Percentiles rank a stretch among this genome's conserved stretches.
phyloP scores from a whole-genome alignment of 139 green algal genomes.

The Desmodesmus armatus region DNA sequence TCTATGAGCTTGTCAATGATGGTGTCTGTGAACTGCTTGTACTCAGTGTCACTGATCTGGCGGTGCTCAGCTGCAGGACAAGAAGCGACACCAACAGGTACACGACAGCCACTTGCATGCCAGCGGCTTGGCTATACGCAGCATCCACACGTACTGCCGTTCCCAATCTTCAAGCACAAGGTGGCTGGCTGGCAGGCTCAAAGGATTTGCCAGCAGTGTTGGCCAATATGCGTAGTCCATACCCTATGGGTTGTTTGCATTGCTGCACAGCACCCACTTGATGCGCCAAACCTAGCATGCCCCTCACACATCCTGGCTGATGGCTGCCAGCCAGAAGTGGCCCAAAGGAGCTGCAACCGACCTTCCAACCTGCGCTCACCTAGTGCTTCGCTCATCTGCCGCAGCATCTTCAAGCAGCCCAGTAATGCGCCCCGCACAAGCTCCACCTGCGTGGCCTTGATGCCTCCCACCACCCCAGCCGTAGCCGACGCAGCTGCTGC shows the following conservation, averaged over 20 bases:
- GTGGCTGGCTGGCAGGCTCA: too few relatives aligned
- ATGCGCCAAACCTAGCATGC: too few relatives aligned
- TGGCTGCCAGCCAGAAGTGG: too few relatives aligned
- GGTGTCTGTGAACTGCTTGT: conserved; percentile 49
- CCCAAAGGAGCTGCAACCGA: too few relatives aligned
- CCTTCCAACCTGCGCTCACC: conserved; percentile 34
- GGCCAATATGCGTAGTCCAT: too few relatives aligned
- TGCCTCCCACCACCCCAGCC: conserved; percentile 5
- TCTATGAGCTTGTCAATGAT: conserved; percentile 53
- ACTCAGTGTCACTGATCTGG: conserved; percentile 56
- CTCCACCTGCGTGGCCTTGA: conserved; percentile 59
- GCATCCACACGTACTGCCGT: neutral
- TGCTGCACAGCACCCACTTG: neutral
- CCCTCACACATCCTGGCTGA: too few relatives aligned
- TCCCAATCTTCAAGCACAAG: too few relatives aligned
- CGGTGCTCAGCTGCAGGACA: conserved; percentile 50
- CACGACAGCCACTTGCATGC: neutral
- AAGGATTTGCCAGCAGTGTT: neutral
- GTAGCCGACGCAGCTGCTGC: neutral
- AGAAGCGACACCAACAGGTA: neutral
- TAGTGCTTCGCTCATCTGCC: conserved; percentile 51
- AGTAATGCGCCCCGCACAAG: conserved; percentile 46
- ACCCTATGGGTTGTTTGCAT: too few relatives aligned
- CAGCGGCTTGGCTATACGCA: neutral
- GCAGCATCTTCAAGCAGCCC: conserved; percentile 51